Conservation (phyloP, 495 filamentous ascomycete species). For the Hypomontagnella monticulosa region DNA sequence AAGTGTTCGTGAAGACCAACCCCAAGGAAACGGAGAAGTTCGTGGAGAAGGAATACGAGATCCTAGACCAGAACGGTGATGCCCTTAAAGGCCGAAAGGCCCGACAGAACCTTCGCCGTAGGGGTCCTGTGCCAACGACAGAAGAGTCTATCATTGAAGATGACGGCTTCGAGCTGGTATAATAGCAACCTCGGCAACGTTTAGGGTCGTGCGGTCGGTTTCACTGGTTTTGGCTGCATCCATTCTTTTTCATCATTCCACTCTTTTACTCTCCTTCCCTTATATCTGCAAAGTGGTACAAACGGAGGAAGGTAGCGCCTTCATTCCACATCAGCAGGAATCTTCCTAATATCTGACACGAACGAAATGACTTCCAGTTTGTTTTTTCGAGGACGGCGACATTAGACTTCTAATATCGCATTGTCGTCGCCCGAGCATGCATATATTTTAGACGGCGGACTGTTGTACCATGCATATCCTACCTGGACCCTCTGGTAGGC, state of each 20-base stretch:
- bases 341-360: constrained; percentile 24
- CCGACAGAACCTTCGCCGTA: constrained; percentile 49
- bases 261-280: constrained; percentile 6
- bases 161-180: constrained; percentile 59
- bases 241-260: not conserved
- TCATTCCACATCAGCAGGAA: not conserved
- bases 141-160: constrained; percentile 46
- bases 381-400: constrained; percentile 8
- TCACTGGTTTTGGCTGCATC: constrained; percentile 1
- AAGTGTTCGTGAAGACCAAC: constrained; percentile 55
- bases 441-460: constrained; percentile 10
- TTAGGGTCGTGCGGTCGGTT: not conserved
- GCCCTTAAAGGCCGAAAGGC: constrained; percentile 56
- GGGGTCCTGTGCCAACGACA: constrained; percentile 15
- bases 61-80: constrained; percentile 56
- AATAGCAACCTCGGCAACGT: constrained; percentile 11
- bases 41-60: constrained; percentile 61
- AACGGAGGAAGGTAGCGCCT: not conserved
- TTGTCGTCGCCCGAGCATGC: constrained; percentile 24
- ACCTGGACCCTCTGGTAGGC: constrained; percentile 24
- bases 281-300: not conserved
- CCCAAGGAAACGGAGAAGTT: constrained; percentile 55
- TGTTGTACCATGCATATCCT: constrained; percentile 35
- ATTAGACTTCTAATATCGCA: constrained; percentile 35
- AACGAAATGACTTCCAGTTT: constrained; percentile 25